Evolutionary conservation across 441 rosid genomes (phyloP), one percentile per base, ranked within the genome.

Genomic region (Monsonia emarginata): DNA sequence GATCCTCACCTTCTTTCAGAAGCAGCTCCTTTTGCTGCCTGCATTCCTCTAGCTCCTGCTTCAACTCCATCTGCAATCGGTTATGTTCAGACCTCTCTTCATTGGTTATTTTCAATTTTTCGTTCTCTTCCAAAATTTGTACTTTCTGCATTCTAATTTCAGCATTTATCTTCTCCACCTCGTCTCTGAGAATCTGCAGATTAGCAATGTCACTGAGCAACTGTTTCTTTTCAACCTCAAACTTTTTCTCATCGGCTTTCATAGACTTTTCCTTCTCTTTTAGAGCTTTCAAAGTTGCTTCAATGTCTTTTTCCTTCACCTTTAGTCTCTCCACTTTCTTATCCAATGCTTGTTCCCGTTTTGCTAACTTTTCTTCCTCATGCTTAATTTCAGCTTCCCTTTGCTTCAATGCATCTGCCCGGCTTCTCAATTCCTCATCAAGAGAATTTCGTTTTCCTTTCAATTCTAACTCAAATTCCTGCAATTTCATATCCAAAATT

Each of bases 261-360:
- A 85, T 8, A 54, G 67, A 63, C 66, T 85, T 85, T 61, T 88
- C 97, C 48, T 59, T 79, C 68, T 84, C 92, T 77, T 84, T 84
- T 67, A 82, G 61, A 34, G 69, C 69, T 84, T 86, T 82, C 65
- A 74, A 65, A 73, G 72, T 88, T 56, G 76, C 78, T 69, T 86
- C 89, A 67, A 85, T 75, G 60, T 86, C 89, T 74, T 81, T 84
- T 63, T 86, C 91, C 80, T 85, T 87, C 79, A 86, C 95, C 77
- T 83, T 82, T 71, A 79, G 65, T 71, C 80, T 87, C 73, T 80
- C 92, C 22, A 77, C 70, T 77, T 76, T 85, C 73, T 60, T 79
- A 66, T 83, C 81, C 78, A 85, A 72, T 58, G 83, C 79, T 72
- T 85, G 78, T 72, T 82, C 92, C 66, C 78, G 74, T 73, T 86